phyloP scores from a whole-genome alignment of 2,329 filamentous ascomycete species.

The Xylaria sp. region DNA sequence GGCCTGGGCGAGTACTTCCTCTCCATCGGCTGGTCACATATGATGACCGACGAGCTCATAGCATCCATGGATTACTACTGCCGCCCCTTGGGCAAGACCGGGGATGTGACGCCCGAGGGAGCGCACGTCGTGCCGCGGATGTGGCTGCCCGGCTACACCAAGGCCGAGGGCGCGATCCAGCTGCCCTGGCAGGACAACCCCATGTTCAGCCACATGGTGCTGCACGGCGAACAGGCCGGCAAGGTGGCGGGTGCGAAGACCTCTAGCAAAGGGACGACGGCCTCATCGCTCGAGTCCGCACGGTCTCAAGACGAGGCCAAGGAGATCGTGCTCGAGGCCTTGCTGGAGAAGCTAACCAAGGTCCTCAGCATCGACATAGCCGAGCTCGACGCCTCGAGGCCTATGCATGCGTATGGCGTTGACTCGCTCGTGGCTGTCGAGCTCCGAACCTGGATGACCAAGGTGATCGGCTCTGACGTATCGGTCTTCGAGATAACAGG shows the following conservation, averaged over 20 bases:
- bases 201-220: background rate
- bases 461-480: background rate
- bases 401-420: background rate
- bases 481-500: background rate
- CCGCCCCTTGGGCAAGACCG: background rate
- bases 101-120: constrained; percentile 1
- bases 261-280: background rate
- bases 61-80: background rate
- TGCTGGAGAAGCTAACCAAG: background rate
- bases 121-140: constrained; percentile 4
- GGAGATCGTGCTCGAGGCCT: background rate
- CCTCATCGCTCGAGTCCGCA: background rate
- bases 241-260: background rate
- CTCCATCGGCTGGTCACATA: background rate
- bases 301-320: background rate
- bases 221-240: background rate
- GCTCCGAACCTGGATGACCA: constrained; percentile 1
- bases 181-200: background rate
- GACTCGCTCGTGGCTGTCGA: constrained; percentile 4
- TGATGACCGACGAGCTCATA: constrained; percentile 1
- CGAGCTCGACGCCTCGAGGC: background rate
- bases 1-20: background rate
- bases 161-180: background rate
- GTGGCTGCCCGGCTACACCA: background rate
- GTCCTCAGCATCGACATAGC: background rate